Percentiles rank a stretch among this genome's conserved stretches.
phyloP scores from a whole-genome alignment of 306 rosid species.

The Acacia melanoxylon region DNA sequence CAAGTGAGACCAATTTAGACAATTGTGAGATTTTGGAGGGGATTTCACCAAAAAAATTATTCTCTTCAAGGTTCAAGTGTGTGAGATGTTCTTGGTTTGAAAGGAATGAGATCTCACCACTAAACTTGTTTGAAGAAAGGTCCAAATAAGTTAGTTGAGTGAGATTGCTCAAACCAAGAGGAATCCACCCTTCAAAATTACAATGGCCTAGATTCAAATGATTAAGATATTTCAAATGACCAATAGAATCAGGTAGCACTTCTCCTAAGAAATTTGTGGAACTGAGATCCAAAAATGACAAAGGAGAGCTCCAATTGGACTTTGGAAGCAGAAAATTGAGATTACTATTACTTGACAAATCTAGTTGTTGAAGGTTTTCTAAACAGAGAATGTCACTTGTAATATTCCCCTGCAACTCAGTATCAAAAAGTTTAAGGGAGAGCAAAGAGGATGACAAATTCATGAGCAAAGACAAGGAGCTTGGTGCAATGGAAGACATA shows the following conservation, averaged over 20 bases:
- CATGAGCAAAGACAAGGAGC: neutral
- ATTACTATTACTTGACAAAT: neutral
- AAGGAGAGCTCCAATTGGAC: neutral
- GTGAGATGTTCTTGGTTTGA: too few species aligned
- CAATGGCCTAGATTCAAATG: neutral
- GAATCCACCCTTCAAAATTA: neutral
- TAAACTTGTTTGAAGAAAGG: neutral
- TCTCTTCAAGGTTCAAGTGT: too few species aligned
- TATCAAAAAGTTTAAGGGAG: neutral
- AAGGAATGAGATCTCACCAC: constrained; percentile 23
- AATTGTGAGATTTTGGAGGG: too few species aligned
- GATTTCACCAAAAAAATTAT: too few species aligned
- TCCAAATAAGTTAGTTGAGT: neutral
- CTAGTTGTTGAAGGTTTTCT: neutral
- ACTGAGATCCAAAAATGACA: neutral
- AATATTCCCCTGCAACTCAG: neutral
- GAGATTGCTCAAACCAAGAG: neutral
- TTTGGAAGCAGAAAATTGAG: neutral
- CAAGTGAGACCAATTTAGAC: too few species aligned
- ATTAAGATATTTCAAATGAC: neutral
- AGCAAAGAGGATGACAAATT: constrained; percentile 26
- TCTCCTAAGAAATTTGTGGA: neutral
- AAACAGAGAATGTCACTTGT: neutral
- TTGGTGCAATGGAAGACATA: constrained; percentile 1
- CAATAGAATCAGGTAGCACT: neutral